Evolutionary conservation across 192 early-diverging fungal genomes (phyloP).

Genomic region (Podila verticillata): DNA sequence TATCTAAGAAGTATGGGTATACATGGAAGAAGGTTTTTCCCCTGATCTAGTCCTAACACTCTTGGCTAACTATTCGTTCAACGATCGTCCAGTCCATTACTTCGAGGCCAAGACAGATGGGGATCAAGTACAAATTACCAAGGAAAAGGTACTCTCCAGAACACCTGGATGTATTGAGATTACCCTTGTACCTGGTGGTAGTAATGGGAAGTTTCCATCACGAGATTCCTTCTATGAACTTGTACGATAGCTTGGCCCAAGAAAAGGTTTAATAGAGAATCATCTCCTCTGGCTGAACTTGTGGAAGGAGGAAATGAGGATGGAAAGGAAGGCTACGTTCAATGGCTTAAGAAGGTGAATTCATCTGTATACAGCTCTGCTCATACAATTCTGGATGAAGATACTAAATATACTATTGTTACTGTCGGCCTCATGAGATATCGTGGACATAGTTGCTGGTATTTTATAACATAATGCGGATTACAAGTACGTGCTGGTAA

Average conservation of each 20-base stretch:
- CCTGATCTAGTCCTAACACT: not conserved
- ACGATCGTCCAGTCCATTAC: not conserved
- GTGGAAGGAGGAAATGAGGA: not conserved
- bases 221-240: not conserved
- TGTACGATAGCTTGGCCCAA: not conserved
- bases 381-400: not conserved
- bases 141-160: not conserved
- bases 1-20: not conserved
- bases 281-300: not conserved
- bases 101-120: not conserved
- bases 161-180: not conserved
- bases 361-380: not conserved
- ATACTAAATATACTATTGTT: not conserved
- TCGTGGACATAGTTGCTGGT: not conserved
- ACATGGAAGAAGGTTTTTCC: not conserved
- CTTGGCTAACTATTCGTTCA: not conserved
- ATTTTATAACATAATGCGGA: not conserved
- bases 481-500: not conserved
- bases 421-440: not conserved
- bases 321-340: not conserved
- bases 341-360: not conserved
- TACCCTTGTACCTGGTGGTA: not conserved
- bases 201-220: slow-evolving; percentile 1
- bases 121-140: not conserved
- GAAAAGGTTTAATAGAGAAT: not conserved